Percentiles rank a stretch among this genome's conserved stretches.
Evolutionary conservation across 2,329 filamentous ascomycete genomes (phyloP).

Genomic region (Pseudopithomyces maydicus): DNA sequence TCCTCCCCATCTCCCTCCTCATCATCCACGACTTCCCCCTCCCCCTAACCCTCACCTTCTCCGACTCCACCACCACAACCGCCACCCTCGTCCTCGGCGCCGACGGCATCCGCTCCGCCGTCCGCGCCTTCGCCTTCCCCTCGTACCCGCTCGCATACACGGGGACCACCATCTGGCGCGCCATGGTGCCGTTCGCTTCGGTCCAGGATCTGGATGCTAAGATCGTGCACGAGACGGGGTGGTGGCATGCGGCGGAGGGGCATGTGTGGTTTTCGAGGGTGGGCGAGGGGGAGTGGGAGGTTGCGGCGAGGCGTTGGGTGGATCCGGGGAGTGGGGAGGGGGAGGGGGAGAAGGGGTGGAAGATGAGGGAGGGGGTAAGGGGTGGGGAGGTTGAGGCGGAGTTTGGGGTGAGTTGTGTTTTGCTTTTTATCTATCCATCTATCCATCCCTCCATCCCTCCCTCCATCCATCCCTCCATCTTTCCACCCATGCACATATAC

Average conservation of each 20-base stretch:
- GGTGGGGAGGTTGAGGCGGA: too few relatives aligned
- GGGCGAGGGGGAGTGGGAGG: slow-evolving; percentile 49
- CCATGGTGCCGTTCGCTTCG: slow-evolving; percentile 43
- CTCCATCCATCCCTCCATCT: too few relatives aligned
- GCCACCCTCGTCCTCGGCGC: slow-evolving; percentile 58
- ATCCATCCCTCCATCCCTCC: too few relatives aligned
- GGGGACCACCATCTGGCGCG: slow-evolving; percentile 56
- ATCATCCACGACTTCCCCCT: too few relatives aligned
- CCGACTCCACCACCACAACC: slow-evolving; percentile 48
- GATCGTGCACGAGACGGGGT: slow-evolving; percentile 46
- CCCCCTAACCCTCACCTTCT: slow-evolving; percentile 43
- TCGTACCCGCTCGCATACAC: slow-evolving; percentile 54
- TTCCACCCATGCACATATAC: too few relatives aligned
- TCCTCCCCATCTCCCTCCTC: too few relatives aligned
- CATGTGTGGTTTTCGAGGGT: slow-evolving; percentile 46
- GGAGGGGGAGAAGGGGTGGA: too few relatives aligned
- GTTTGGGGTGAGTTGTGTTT: too few relatives aligned
- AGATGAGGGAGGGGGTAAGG: too few relatives aligned
- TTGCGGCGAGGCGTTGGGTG: slow-evolving; percentile 44
- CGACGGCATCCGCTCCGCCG: slow-evolving; percentile 46
- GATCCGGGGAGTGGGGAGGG: slow-evolving; percentile 23
- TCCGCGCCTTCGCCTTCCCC: slow-evolving; percentile 50
- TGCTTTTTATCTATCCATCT: too few relatives aligned
- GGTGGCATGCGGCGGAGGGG: slow-evolving; percentile 52
- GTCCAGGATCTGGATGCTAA: slow-evolving; percentile 37